Percentiles rank a stretch among this genome's conserved stretches.
phyloP scores from a whole-genome alignment of 306 rosid species.

The Cucumis hystrix region DNA sequence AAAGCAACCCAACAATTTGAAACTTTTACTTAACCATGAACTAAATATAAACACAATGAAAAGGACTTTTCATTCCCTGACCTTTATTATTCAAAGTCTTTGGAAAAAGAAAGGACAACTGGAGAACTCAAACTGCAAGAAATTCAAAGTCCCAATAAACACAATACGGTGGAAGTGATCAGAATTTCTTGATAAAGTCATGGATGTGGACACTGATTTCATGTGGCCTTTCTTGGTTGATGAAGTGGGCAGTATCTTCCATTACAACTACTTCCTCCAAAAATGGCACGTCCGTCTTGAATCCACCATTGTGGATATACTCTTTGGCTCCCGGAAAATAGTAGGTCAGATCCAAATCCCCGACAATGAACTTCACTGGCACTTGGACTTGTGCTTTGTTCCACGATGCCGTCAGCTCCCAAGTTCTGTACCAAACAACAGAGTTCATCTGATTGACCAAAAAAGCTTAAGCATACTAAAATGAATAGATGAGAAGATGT shows the following conservation, averaged over 20 bases:
- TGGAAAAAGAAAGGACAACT: background rate
- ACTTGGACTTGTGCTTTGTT: background rate
- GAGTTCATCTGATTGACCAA: background rate
- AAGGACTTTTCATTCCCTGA: background rate
- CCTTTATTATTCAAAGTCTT: background rate
- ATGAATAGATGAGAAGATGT: background rate
- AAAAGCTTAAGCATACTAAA: no score
- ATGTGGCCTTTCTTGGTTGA: constrained; percentile 5
- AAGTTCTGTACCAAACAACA: background rate
- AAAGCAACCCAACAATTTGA: no score
- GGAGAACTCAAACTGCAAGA: background rate
- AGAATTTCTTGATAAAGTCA: constrained; percentile 1
- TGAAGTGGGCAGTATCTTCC: constrained; percentile 3
- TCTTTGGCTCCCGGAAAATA: background rate
- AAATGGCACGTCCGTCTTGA: background rate
- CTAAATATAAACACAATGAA: no score
- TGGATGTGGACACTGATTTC: background rate
- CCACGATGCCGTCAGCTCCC: background rate
- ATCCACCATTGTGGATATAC: background rate
- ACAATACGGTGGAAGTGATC: background rate
- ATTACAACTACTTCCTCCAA: background rate
- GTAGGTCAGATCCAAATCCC: background rate
- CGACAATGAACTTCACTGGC: constrained; percentile 2
- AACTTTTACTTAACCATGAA: no score
- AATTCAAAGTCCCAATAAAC: background rate